Base-by-base conservation (phyloP, 129 eudicot species). In the Silybum marianum region DNA sequence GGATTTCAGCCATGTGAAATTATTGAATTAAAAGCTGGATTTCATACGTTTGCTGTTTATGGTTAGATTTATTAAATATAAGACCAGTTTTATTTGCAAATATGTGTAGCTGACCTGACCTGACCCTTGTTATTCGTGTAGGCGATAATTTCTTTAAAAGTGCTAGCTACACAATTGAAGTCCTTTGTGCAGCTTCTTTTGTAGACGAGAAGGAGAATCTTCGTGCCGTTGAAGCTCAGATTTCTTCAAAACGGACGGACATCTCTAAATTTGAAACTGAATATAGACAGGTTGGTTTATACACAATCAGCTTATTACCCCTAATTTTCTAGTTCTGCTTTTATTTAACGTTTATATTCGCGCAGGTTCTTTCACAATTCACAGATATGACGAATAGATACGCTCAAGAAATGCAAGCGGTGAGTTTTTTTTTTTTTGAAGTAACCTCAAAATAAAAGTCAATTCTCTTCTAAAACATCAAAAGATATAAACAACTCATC, bases 1-100 rank as follows among this genome's bases (percentile, higher is more conserved):
- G 97, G 98, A 14, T 95, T 93, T 88, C 97, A 95, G 75, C 99
- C 98, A 40, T 95, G 97, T 85, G 99, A 95, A 89, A 80, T 95
- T 69, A 91, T 78, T 14, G 99, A 93, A 71, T 79, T 95, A 77
- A 93, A 93, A 88, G 86, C 98, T 40, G 98, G 98, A 9, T 81
- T 78, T 71, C 98, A 93, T 83, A 90, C 88, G 14, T 95, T 95
- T 84, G 98, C 98, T 19, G 93, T 95, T 82, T 95, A 95, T 86
- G 99, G 99, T 95, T 76, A 69, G 69, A 44, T 80, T 22, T 30
- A 48, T 4, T 84, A 42, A 42, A 48, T 48, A 28, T 28, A 2
- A 28, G 30, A 28, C 1, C 30, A 21, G 72, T 58, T 22, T 22
- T 28, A 75, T 51, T 19, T n/a, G 10, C 73, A 22, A 48, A 24